These are phyloP conservation scores for Lasiodiplodia theobromae DNA, from an alignment of 2,329 filamentous ascomycete species.

Conservation along the genomic window DNA sequence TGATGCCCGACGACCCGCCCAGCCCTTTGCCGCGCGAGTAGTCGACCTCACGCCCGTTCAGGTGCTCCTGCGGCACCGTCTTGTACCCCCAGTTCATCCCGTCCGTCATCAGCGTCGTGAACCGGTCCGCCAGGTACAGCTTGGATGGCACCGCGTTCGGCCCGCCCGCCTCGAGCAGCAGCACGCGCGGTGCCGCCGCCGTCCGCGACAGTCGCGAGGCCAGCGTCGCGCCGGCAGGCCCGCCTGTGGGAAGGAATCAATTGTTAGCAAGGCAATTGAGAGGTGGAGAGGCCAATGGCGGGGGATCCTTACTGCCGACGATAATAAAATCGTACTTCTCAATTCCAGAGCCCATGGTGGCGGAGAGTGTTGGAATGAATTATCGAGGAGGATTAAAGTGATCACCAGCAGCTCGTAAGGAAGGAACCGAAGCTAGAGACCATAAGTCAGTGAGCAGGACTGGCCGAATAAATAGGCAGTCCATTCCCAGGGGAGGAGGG, in stretches of 20 bases:
- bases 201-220: conserved; percentile 61
- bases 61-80: conserved; percentile 48
- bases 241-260: conserved; percentile 49
- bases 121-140: conserved; percentile 62
- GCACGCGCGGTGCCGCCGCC: conserved; percentile 57
- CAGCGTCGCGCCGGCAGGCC: conserved; percentile 66
- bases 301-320: conserved; percentile 46
- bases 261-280: background rate
- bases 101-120: conserved; percentile 55
- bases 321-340: conserved; percentile 48
- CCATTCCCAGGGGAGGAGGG: background rate
- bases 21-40: conserved; percentile 56
- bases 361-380: background rate
- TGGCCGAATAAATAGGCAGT: background rate
- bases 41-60: conserved; percentile 47
- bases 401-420: background rate
- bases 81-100: conserved; percentile 60
- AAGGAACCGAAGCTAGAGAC: background rate
- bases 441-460: background rate
- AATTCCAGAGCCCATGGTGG: background rate
- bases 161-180: conserved; percentile 68
- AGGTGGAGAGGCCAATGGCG: background rate
- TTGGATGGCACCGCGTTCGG: conserved; percentile 46
- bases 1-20: conserved; percentile 55
- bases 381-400: background rate